phyloP scores from a whole-genome alignment of 164 flowering plant genomes.

The Magnolia officinalis region DNA sequence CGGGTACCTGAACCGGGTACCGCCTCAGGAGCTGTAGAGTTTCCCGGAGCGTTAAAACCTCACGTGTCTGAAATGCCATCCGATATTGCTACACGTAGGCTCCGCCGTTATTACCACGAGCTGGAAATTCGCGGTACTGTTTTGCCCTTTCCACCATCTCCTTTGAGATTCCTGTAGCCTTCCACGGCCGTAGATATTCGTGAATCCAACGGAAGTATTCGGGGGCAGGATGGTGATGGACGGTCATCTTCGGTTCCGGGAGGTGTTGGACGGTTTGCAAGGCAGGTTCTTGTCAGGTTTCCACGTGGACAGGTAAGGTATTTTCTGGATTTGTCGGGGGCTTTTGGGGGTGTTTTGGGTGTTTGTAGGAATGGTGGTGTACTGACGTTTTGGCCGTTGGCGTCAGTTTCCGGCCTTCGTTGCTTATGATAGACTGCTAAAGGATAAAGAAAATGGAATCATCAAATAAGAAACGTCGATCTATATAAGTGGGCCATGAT shows the following conservation, averaged over 20 bases:
- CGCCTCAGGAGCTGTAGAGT: slow-evolving; percentile 41
- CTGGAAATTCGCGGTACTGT: slow-evolving; percentile 24
- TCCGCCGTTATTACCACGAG: slow-evolving; percentile 29
- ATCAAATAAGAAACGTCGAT: background rate
- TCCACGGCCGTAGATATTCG: too few species aligned
- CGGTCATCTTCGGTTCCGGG: too few species aligned
- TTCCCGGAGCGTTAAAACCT: slow-evolving; percentile 48
- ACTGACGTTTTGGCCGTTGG: background rate
- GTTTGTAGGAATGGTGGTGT: background rate
- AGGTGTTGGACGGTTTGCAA: background rate
- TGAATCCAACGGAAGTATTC: too few species aligned
- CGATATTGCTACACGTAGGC: slow-evolving; percentile 31
- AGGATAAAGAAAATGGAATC: background rate
- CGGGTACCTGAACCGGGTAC: slow-evolving; percentile 43
- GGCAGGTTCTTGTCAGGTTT: background rate
- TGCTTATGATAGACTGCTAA: too few species aligned
- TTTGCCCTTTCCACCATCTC: slow-evolving; percentile 17
- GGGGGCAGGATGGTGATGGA: too few species aligned
- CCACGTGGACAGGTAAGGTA: slow-evolving; percentile 42
- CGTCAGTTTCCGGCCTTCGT: background rate
- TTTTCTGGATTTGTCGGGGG: slow-evolving; percentile 23
- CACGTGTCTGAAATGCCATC: slow-evolving; percentile 35
- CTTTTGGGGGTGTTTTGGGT: slow-evolving; percentile 9
- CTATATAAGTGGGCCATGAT: background rate
- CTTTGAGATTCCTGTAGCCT: too few species aligned